Conservation (phyloP, 164 flowering plant species). For the Magnolia sinica region DNA sequence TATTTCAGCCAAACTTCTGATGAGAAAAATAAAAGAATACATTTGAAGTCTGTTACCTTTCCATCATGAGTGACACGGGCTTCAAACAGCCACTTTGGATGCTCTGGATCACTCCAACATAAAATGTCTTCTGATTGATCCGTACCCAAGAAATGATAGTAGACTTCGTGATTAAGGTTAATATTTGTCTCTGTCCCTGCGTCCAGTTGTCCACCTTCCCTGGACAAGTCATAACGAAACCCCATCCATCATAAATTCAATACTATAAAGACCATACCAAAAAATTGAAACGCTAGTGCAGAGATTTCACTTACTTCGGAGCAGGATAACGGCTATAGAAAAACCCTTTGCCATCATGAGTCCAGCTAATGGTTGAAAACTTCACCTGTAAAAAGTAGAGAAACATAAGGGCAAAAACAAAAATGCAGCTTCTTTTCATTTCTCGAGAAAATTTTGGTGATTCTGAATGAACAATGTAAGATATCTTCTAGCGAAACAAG, state of each 20-base stretch:
- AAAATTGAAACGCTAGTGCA: background rate
- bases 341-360: conserved; percentile 91
- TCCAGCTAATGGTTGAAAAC: conserved; percentile 79
- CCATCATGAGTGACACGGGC: conserved; percentile 83
- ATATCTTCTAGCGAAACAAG: background rate
- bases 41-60: conserved; percentile 43
- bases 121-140: conserved; percentile 87
- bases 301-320: conserved; percentile 62
- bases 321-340: conserved; percentile 92
- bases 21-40: no score
- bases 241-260: conserved; percentile 7
- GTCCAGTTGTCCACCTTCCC: conserved; percentile 67
- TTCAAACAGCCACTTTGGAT: conserved; percentile 57
- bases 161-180: conserved; percentile 71
- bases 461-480: background rate
- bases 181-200: conserved; percentile 92
- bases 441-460: no score
- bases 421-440: background rate
- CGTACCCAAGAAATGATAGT: conserved; percentile 85
- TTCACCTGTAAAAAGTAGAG: conserved; percentile 61
- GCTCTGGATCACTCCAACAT: conserved; percentile 85
- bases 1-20: background rate
- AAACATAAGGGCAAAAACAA: background rate
- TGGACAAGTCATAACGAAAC: conserved; percentile 16
- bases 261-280: background rate